A percentile compares a stretch with the other conserved stretches of the same genome.
Evolutionary conservation across 768 basidiomycete genomes (phyloP).

Genomic region (Coprinellus aureogranulatus): DNA sequence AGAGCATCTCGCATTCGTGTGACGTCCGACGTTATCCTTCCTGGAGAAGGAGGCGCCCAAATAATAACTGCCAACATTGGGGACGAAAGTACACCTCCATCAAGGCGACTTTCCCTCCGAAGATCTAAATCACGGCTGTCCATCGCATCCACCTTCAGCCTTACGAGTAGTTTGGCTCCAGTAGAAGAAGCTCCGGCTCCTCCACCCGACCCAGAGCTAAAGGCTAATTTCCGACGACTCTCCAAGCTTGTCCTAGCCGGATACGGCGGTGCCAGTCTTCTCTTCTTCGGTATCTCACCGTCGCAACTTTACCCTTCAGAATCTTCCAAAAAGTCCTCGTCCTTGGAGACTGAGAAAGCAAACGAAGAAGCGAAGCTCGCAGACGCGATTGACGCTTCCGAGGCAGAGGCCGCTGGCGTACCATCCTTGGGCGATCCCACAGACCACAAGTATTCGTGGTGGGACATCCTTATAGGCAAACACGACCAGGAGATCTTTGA

Average conservation of each 20-base stretch:
- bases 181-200: conserved; percentile 12
- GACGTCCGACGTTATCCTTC: conserved; percentile 69
- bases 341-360: conserved; percentile 34
- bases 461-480: conserved; percentile 75
- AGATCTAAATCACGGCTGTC: neutral
- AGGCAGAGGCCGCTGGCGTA: conserved; percentile 59
- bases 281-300: conserved; percentile 74
- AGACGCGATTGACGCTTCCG: conserved; percentile 66
- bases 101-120: neutral
- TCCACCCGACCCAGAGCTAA: conserved; percentile 50
- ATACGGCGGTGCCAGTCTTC: conserved; percentile 76
- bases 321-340: neutral
- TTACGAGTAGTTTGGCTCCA: neutral
- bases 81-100: conserved; percentile 40
- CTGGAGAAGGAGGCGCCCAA: conserved; percentile 60
- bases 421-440: conserved; percentile 45
- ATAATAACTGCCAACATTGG: conserved; percentile 81
- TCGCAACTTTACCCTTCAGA: neutral
- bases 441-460: conserved; percentile 64
- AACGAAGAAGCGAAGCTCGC: conserved; percentile 63
- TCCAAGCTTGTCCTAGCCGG: conserved; percentile 83
- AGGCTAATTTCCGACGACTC: conserved; percentile 68
- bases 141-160: conserved; percentile 13
- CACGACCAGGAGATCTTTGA: conserved; percentile 85
- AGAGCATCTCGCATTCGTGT: conserved; percentile 66